phyloP scores from a whole-genome alignment of 2,329 filamentous ascomycete genomes.

The Elsinoe batatas region DNA sequence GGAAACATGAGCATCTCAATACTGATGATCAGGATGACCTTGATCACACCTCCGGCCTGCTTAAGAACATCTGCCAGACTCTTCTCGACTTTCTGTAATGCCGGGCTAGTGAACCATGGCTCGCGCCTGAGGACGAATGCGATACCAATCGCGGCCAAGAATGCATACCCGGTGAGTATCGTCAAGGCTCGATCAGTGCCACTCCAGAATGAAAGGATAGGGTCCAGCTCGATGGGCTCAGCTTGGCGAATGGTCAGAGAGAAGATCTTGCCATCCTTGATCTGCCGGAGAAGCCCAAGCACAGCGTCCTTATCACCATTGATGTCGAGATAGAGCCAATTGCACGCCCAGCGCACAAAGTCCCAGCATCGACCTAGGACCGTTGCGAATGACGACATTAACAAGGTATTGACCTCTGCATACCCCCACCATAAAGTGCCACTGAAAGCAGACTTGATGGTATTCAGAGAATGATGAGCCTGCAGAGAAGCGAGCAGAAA shows the following conservation, averaged over 20 bases:
- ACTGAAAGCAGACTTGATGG: constrained; percentile 2
- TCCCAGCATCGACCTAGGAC: background rate
- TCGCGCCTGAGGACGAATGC: constrained; percentile 68
- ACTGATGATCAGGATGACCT: constrained; percentile 95
- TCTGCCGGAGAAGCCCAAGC: background rate
- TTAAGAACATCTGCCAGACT: constrained; percentile 72
- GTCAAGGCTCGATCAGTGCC: constrained; percentile 55
- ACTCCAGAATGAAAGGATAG: constrained; percentile 34
- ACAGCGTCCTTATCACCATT: background rate
- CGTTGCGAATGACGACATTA: background rate
- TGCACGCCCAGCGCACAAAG: background rate
- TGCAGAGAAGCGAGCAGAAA: constrained; percentile 14
- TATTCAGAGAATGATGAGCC: constrained; percentile 14
- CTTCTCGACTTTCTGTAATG: constrained; percentile 55
- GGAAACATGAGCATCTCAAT: constrained; percentile 99
- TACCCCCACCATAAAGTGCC: background rate
- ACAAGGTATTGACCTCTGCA: background rate
- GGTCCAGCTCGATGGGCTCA: constrained; percentile 25
- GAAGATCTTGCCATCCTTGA: constrained; percentile 13
- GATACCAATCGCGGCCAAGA: constrained; percentile 63
- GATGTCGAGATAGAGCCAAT: background rate
- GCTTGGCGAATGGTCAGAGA: constrained; percentile 13
- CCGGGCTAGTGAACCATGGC: constrained; percentile 53
- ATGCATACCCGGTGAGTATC: constrained; percentile 69
- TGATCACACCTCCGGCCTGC: constrained; percentile 93